A percentile compares a stretch with the other conserved stretches of the same genome.
Conservation (phyloP, 805 yeast species). For the Saturnispora zaruensis region DNA sequence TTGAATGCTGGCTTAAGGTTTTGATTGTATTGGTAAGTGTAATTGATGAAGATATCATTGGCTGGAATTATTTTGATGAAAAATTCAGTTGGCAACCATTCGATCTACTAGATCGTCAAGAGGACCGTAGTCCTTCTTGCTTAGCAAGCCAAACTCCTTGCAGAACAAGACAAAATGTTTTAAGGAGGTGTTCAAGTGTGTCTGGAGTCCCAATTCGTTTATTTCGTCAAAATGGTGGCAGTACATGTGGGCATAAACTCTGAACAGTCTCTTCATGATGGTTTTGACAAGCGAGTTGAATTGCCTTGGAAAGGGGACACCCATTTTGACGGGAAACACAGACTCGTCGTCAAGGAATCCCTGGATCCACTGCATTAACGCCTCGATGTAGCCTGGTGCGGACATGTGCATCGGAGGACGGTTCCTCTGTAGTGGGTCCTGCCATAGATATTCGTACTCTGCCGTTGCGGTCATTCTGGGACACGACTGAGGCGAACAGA, state of each 20-base stretch:
- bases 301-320: slow-evolving; percentile 85
- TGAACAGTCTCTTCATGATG: slow-evolving; percentile 80
- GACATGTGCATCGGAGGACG: slow-evolving; percentile 77
- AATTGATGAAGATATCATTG: background rate
- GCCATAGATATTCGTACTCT: slow-evolving; percentile 96
- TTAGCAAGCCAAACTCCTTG: slow-evolving; percentile 72
- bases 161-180: slow-evolving; percentile 89
- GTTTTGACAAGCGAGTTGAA: slow-evolving; percentile 74
- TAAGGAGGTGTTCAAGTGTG: slow-evolving; percentile 86
- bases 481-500: slow-evolving; percentile 90
- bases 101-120: slow-evolving; percentile 71
- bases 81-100: slow-evolving; percentile 24
- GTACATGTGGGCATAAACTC: slow-evolving; percentile 95
- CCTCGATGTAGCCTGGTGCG: slow-evolving; percentile 93
- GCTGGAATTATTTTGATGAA: background rate
- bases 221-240: slow-evolving; percentile 97
- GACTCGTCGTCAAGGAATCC: slow-evolving; percentile 84
- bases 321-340: slow-evolving; percentile 81
- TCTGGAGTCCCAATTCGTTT: slow-evolving; percentile 82
- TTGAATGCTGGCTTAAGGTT: background rate
- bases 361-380: slow-evolving; percentile 92
- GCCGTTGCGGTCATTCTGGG: slow-evolving; percentile 97
- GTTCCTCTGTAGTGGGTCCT: slow-evolving; percentile 52
- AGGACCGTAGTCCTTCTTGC: slow-evolving; percentile 84
- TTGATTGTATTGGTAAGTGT: too few relatives aligned